Percentiles rank a stretch among this genome's conserved stretches.
These are phyloP conservation scores for Helicostylum pulchrum DNA, from an alignment of 192 early-diverging fungal species.

Conservation along the genomic window DNA sequence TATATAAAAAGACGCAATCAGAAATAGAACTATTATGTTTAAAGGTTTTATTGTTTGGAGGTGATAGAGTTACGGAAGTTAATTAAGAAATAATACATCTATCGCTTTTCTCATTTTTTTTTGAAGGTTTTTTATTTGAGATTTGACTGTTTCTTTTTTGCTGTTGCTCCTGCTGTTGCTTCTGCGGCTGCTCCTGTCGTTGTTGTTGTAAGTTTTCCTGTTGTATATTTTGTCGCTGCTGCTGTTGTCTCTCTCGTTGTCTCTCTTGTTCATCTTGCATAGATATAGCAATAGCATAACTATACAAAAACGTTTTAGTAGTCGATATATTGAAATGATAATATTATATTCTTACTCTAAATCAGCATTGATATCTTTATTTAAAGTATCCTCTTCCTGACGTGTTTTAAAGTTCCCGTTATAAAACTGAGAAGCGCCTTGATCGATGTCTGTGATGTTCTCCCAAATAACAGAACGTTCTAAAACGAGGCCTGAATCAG, in stretches of 20 bases:
- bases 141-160: too few species aligned
- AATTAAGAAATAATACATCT: too few species aligned
- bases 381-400: slow-evolving; percentile 11
- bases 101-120: too few species aligned
- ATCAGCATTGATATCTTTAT: background rate
- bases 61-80: too few species aligned
- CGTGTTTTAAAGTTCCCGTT: slow-evolving; percentile 49
- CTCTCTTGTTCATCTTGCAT: slow-evolving; percentile 4
- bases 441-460: slow-evolving; percentile 61
- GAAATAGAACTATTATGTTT: too few species aligned
- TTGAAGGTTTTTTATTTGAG: too few species aligned
- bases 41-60: too few species aligned
- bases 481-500: slow-evolving; percentile 64
- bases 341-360: slow-evolving; percentile 10
- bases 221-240: too few species aligned
- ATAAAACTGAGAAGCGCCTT: slow-evolving; percentile 57
- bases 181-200: background rate
- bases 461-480: slow-evolving; percentile 73
- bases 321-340: background rate
- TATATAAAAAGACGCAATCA: too few species aligned
- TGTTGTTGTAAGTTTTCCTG: background rate
- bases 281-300: slow-evolving; percentile 21
- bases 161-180: too few species aligned
- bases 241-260: too few species aligned
- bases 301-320: background rate